These are phyloP conservation scores for Fusarium nisikadoi DNA, from an alignment of 2,329 filamentous ascomycete species.

Conservation along the genomic window DNA sequence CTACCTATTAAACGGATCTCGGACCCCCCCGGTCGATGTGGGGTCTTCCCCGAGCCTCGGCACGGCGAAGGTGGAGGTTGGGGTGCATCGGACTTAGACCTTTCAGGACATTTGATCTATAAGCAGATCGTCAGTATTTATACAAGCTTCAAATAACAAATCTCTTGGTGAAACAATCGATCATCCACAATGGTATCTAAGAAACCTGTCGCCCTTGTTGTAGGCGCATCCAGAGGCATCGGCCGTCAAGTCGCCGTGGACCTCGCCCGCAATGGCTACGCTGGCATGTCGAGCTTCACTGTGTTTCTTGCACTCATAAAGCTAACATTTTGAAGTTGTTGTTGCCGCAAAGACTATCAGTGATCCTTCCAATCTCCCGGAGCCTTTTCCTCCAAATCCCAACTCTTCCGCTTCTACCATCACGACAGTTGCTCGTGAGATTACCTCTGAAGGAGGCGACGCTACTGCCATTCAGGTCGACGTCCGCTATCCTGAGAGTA, in stretches of 20 bases:
- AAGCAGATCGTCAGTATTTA: neutral
- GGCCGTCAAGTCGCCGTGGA: conserved; percentile 84
- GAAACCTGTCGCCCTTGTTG: conserved; percentile 72
- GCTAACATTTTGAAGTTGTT: conserved; percentile 62
- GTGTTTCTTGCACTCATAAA: neutral
- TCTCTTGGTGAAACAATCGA: neutral
- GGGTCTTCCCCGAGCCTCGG: conserved; percentile 11
- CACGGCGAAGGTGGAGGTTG: neutral
- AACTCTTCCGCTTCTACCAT: conserved; percentile 82
- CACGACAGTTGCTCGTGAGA: conserved; percentile 81
- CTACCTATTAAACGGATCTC: neutral
- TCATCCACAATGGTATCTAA: conserved; percentile 38
- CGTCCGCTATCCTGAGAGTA: conserved; percentile 70
- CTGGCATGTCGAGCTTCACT: conserved; percentile 60
- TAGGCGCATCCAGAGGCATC: conserved; percentile 83
- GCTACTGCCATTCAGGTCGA: conserved; percentile 77
- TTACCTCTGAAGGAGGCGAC: conserved; percentile 69
- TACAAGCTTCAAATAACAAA: neutral
- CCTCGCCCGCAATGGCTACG: conserved; percentile 75
- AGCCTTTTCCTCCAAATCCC: conserved; percentile 77
- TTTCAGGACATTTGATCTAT: neutral
- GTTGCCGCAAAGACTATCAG: conserved; percentile 81
- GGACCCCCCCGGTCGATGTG: conserved; percentile 22
- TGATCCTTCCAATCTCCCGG: conserved; percentile 62
- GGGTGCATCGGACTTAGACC: neutral